Base-by-base conservation (phyloP, 331 rosid species). In the Arachis monticola region DNA sequence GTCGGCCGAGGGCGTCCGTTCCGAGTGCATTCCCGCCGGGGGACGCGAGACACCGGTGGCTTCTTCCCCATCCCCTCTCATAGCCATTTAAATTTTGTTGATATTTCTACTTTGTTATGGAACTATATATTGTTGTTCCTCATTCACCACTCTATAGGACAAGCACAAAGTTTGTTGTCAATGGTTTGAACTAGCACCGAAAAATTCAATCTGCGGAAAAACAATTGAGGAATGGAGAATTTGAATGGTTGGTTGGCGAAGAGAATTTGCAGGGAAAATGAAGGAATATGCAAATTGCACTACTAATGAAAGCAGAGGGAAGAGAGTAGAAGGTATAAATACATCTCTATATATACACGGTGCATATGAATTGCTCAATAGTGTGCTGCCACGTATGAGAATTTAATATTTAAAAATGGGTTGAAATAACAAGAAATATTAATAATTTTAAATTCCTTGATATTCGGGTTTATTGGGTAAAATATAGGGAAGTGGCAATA, bases 61-160 rank as follows among this genome's bases (percentile, higher is more conserved):
- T 64, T 5, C 51, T 5, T 9, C 35, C 40, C 47, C n/a, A 35
- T 65, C 60, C 35, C 55, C 50, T 10, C 47, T 52, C 45, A 10
- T 67, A 44, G 73, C n/a, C 61, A 57, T 57, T 63, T 74, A 4
- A 4, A 3, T n/a, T 72, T 14, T 70, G 22, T 6, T 69, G 35
- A 12, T 53, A n/a, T 13, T 13, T 55, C 4, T 38, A 38, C 41
- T 55, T 13, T 13, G 60, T 55, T 55, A 55, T n/a, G 60, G 17
- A 13, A 55, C 60, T 55, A 55, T 52, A 1, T 52, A 52, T 55
- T 7, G 52, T 4, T 30, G 4, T 68, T 69, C 63, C 38, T 58
- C 83, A 59, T 77, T 69, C 83, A 69, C 77, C 47, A 10, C 38
- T 67, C 45, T 12, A 56, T 6, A 60, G 68, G 64, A 10, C 35